Evolutionary conservation across 306 rosid genomes (phyloP), one percentile per base, ranked within the genome.

Genomic region (Corylus heterophylla): DNA sequence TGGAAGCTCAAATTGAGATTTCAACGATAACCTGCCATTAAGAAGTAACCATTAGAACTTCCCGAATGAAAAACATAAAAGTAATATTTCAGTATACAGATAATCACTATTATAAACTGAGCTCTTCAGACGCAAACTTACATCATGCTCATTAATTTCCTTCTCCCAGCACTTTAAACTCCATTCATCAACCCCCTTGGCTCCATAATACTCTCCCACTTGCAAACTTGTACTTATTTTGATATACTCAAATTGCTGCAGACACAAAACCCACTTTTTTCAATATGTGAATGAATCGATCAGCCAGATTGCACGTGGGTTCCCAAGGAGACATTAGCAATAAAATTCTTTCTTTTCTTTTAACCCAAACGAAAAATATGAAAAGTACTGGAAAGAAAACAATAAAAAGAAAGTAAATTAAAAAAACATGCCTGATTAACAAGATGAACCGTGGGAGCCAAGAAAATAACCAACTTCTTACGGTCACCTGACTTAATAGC

Each of bases 401-500:
- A 75, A 8, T 11, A 17, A 62, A 35, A 50, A 27, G 17, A 8
- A 78, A 58, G 12, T 11, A 27, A 20, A 27, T 12, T 69, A 8
- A 55, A 55, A 76, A 14, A 55, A 49, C 79, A 72, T 81, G 81
- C 98, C 94, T 92, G 98, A 73, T 87, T 87, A 77, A 94, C 95
- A 70, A 92, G 93, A 86, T 91, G 95, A 76, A 94, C 97, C 1
- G 97, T 92, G 12, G 98, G 97, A 83, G 97, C 97, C 80, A 94
- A 85, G 88, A 94, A 92, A 52, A 94, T 31, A 62, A 91, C 86
- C 64, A 79, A 71, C 74, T 85, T 89, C 31, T 81, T 86, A 8
- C 27, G 31, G 18, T 80, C 88, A 75, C 80, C 70, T 7, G 88
- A 78, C 82, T 85, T 90, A 72, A 84, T 71, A 42, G 82, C 76